These are phyloP conservation scores for Puccinia triticina DNA, from an alignment of 1,284 basidiomycete genomes.

Conservation along the genomic window DNA sequence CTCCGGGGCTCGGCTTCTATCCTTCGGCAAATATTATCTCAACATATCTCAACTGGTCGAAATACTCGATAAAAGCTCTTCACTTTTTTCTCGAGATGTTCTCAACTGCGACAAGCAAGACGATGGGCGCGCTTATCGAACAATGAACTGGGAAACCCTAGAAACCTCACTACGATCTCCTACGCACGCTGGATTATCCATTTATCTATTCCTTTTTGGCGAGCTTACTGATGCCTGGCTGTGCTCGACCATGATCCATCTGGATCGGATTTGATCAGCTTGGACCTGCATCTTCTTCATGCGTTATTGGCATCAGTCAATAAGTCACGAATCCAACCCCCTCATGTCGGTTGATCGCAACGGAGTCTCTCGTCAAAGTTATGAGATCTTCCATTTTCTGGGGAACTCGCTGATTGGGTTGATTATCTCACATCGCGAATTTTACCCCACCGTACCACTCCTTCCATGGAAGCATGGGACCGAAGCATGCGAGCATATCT, in stretches of 20 bases:
- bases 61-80: too few relatives aligned
- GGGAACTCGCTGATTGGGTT: conserved; percentile 13
- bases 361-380: conserved; percentile 28
- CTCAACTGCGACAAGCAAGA: too few relatives aligned
- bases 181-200: conserved; percentile 6
- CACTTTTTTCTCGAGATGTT: too few relatives aligned
- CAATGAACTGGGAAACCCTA: too few relatives aligned
- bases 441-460: not conserved
- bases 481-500: conserved; percentile 36
- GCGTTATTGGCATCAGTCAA: conserved; percentile 17
- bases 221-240: conserved; percentile 29
- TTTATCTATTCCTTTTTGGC: conserved; percentile 30
- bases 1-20: conserved; percentile 14
- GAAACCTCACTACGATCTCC: too few relatives aligned
- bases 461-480: conserved; percentile 39
- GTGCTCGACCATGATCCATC: conserved; percentile 10
- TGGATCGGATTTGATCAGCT: conserved; percentile 13
- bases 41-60: conserved; percentile 19
- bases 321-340: conserved; percentile 4
- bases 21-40: conserved; percentile 27
- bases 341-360: conserved; percentile 13
- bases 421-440: conserved; percentile 33
- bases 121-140: too few relatives aligned
- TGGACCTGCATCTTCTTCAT: conserved; percentile 21
- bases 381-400: conserved; percentile 20